phyloP scores from a whole-genome alignment of 2,329 filamentous ascomycete species.

The Coleophoma cylindrospora region DNA sequence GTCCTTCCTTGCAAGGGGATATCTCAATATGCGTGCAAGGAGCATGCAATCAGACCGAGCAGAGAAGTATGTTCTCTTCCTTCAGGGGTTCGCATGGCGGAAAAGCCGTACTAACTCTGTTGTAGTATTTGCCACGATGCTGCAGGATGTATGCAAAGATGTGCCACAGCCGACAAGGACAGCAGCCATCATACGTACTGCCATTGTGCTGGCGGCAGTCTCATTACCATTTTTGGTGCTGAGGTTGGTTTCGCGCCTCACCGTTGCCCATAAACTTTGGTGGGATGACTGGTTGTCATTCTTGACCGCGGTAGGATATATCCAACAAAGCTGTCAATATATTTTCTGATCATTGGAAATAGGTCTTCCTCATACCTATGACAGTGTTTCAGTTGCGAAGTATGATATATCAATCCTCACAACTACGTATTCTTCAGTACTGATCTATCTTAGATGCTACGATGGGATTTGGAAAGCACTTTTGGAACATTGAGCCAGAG shows the following conservation, averaged over 20 bases:
- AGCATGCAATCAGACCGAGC: no score
- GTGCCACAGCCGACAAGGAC: conserved; percentile 8
- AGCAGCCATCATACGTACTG: conserved; percentile 6
- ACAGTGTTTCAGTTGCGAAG: conserved; percentile 9
- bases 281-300: conserved; percentile 13
- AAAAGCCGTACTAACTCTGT: neutral
- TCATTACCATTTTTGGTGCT: conserved; percentile 10
- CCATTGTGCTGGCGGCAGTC: conserved; percentile 7
- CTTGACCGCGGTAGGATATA: conserved; percentile 7
- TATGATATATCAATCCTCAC: neutral
- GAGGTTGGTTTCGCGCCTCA: conserved; percentile 10
- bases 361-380: conserved; percentile 13
- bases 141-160: conserved; percentile 11
- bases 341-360: neutral
- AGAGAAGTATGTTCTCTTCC: no score
- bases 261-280: conserved; percentile 9
- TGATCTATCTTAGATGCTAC: conserved; percentile 3
- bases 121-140: conserved; percentile 1
- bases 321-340: neutral
- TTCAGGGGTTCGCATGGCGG: no score
- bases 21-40: no score
- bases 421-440: neutral
- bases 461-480: conserved; percentile 13
- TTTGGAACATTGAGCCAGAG: conserved; percentile 9
- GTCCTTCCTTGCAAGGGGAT: no score